Conservation (phyloP, 306 rosid species). For the Medicago ruthenica region DNA sequence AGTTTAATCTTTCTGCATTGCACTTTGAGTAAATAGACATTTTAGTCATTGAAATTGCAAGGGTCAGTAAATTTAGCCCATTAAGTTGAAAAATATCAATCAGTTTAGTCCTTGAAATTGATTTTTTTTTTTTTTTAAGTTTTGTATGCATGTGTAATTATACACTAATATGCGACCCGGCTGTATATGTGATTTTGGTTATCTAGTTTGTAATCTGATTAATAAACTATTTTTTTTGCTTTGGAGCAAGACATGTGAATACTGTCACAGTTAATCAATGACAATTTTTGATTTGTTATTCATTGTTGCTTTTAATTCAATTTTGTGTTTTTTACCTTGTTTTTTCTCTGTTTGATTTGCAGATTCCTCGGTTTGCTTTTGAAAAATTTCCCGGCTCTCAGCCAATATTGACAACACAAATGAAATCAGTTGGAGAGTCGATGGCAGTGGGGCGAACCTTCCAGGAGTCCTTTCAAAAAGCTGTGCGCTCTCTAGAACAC, state of each 20-base stretch:
- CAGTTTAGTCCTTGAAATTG: no score
- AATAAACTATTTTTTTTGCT: slow-evolving; percentile 10
- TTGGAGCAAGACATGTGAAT: slow-evolving; percentile 27
- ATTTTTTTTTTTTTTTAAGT: background rate
- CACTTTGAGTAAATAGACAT: background rate
- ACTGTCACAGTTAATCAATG: background rate
- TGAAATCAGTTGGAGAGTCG: slow-evolving; percentile 98
- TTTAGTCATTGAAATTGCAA: no score
- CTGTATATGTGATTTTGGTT: background rate
- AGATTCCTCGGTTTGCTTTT: slow-evolving; percentile 97
- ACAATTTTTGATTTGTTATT: slow-evolving; percentile 15
- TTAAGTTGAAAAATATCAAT: no score
- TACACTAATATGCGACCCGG: background rate
- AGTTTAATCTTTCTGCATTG: background rate
- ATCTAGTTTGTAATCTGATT: slow-evolving; percentile 24
- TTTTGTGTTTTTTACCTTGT: slow-evolving; percentile 14
- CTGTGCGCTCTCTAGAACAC: slow-evolving; percentile 84
- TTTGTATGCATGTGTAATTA: background rate
- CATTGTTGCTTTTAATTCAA: slow-evolving; percentile 3
- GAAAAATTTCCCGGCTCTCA: slow-evolving; percentile 99
- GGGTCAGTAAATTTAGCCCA: no score
- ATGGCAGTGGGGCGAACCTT: slow-evolving; percentile 95
- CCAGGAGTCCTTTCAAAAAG: slow-evolving; percentile 97
- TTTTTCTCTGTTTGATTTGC: slow-evolving; percentile 49
- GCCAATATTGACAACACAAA: slow-evolving; percentile 92